phyloP scores from a whole-genome alignment of 2,329 filamentous ascomycete genomes.

The Arthrobotrys megalospora region DNA sequence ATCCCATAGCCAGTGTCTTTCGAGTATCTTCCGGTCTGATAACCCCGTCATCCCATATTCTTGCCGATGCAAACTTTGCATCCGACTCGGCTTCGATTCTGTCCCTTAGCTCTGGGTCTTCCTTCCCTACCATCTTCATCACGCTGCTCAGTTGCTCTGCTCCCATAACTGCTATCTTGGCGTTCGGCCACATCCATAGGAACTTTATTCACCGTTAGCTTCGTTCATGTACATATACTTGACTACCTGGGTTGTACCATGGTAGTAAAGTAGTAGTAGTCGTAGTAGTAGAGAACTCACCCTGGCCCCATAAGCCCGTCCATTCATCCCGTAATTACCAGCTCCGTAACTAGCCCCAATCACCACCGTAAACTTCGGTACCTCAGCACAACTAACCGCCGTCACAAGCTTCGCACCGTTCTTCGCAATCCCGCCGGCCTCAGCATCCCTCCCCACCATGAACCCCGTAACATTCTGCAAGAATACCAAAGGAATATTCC shows the following conservation, averaged over 20 bases:
- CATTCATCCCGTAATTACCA: constrained; percentile 99
- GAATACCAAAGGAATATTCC: constrained; percentile 90
- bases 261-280: too few relatives aligned
- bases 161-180: constrained; percentile 95
- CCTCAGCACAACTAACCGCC: constrained; percentile 91
- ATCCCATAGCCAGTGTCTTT: constrained; percentile 79
- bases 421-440: constrained; percentile 96
- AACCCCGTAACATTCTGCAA: constrained; percentile 97
- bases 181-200: constrained; percentile 97
- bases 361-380: constrained; percentile 97
- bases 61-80: constrained; percentile 86
- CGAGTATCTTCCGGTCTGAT: constrained; percentile 84
- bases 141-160: constrained; percentile 90
- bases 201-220: constrained; percentile 39
- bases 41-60: constrained; percentile 91
- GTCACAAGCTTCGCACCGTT: constrained; percentile 97
- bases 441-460: constrained; percentile 95
- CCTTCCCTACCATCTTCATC: constrained; percentile 93
- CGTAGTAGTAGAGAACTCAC: constrained; percentile 9
- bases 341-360: constrained; percentile 73
- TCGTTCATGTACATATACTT: background rate
- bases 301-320: constrained; percentile 78
- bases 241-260: too few relatives aligned
- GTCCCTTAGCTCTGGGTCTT: constrained; percentile 83
- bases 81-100: constrained; percentile 93